Base-by-base conservation (phyloP, 2,329 filamentous ascomycete genomes). In the Diaporthe aspalathi region DNA sequence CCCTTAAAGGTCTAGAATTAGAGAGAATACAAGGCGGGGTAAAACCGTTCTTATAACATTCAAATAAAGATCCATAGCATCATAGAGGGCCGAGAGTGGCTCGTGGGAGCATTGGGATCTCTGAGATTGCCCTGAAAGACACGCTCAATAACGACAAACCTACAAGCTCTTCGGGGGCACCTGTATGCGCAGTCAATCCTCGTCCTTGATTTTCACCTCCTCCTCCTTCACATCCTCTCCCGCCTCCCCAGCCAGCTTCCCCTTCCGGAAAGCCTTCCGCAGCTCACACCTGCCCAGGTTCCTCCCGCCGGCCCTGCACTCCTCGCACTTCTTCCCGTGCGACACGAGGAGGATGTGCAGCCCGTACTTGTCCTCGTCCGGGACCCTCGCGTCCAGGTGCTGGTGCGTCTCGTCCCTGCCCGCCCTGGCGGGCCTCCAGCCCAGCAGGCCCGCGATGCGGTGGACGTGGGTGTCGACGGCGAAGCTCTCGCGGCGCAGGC, bases 401-500 rank as follows among this genome's bases (percentile, higher is more conserved):
- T 84, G 82, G 70, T 87, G 84, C 17, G 85, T 79, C 74, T 85
- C 83, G 67, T 87, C 85, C 16, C 85, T 78, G 9, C 72, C 79
- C 22, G 80, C 83, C 22, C 72, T 73, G 24, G 71, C 67, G 0
- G 86, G 86, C 24, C 85, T 75, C 86, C 86, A 88, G 3, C 85
- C 85, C 32, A 88, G 75, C 32, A 85, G 75, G 0, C 84, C 85
- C 22, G 84, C 81, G 70, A 88, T 81, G 20, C 86, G 81, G 74
- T 86, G 82, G 0, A 88, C 86, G 66, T 88, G 86, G 0, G 86
- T 88, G 73, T 88, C 86, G 43, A 88, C 86, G 4, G 86, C 85
- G 74, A 88, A 88, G 72, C 81, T 84, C 52, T 83, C 80, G 49
- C 85, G 76, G 29, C 78, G 77, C 62, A 88, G 78, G 72, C 86